Conservation (phyloP, 169 alveolate species). For the Babesia caballi region DNA sequence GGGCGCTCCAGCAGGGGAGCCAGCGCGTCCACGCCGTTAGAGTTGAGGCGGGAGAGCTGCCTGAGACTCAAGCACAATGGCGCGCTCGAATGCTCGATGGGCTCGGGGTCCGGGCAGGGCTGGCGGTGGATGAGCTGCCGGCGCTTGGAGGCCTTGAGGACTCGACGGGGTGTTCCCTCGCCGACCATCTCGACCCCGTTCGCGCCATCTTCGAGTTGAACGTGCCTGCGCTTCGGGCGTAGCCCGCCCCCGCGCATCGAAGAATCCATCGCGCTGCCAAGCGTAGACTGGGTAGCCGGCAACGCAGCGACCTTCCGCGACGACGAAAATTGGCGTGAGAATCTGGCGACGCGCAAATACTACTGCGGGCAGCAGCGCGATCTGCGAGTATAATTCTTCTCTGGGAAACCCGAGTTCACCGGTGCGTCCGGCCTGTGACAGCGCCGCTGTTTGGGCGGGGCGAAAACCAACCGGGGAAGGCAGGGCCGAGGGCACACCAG, state of each 20-base stretch:
- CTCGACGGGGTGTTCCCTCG: neutral
- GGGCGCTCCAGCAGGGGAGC: neutral
- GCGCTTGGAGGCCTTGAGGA: neutral
- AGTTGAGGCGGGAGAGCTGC: neutral
- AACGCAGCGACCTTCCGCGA: no score
- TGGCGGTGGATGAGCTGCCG: conserved; percentile 2
- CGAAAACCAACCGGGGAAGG: no score
- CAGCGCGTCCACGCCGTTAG: neutral
- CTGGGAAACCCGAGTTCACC: neutral
- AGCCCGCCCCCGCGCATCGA: neutral
- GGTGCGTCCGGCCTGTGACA: no score
- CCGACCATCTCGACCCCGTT: neutral
- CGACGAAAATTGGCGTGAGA: neutral
- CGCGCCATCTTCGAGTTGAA: neutral
- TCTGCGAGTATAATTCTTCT: neutral
- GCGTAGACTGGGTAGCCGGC: no score
- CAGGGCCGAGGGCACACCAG: no score
- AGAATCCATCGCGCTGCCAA: conserved; percentile 12
- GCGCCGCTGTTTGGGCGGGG: no score
- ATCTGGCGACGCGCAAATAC: neutral
- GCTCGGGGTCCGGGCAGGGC: neutral
- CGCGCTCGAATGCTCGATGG: neutral
- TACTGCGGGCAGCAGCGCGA: neutral
- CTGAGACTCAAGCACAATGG: neutral
- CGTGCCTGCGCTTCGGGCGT: neutral